phyloP scores from a whole-genome alignment of 1,139 yeast genomes.

The Scheffersomyces titani region DNA sequence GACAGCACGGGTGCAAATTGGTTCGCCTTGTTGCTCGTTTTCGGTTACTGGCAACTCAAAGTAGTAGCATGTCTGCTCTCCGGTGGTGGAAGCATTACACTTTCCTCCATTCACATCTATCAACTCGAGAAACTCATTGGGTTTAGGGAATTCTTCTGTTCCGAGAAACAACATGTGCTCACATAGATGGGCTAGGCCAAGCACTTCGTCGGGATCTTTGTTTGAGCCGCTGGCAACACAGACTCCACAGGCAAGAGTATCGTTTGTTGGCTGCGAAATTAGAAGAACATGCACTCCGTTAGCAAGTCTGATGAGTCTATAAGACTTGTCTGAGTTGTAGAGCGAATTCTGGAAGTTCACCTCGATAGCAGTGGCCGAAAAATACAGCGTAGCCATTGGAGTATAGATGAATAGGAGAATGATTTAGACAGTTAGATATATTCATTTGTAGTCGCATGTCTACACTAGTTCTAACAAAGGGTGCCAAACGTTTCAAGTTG shows the following conservation, averaged over 20 bases:
- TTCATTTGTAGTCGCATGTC: background rate
- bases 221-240: slow-evolving; percentile 66
- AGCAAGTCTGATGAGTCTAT: slow-evolving; percentile 45
- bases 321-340: slow-evolving; percentile 33
- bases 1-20: slow-evolving; percentile 44
- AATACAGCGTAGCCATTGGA: slow-evolving; percentile 3
- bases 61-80: slow-evolving; percentile 60
- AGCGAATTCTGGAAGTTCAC: slow-evolving; percentile 31
- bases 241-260: slow-evolving; percentile 45
- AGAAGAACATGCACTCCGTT: slow-evolving; percentile 56
- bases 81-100: slow-evolving; percentile 67
- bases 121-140: slow-evolving; percentile 44
- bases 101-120: slow-evolving; percentile 53
- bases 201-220: slow-evolving; percentile 54
- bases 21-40: slow-evolving; percentile 19
- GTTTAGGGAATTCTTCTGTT: slow-evolving; percentile 52
- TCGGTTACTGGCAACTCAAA: slow-evolving; percentile 56
- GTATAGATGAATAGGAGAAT: background rate
- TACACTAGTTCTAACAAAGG: too few relatives aligned
- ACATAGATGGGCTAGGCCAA: slow-evolving; percentile 73
- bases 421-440: background rate
- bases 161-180: slow-evolving; percentile 70
- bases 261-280: slow-evolving; percentile 58
- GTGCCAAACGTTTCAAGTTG: background rate
- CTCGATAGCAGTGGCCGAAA: slow-evolving; percentile 13